Percentiles rank a stretch among this genome's conserved stretches.
phyloP scores from a whole-genome alignment of 2,329 filamentous ascomycete genomes.

The Gnomoniopsis smithogilvyi region DNA sequence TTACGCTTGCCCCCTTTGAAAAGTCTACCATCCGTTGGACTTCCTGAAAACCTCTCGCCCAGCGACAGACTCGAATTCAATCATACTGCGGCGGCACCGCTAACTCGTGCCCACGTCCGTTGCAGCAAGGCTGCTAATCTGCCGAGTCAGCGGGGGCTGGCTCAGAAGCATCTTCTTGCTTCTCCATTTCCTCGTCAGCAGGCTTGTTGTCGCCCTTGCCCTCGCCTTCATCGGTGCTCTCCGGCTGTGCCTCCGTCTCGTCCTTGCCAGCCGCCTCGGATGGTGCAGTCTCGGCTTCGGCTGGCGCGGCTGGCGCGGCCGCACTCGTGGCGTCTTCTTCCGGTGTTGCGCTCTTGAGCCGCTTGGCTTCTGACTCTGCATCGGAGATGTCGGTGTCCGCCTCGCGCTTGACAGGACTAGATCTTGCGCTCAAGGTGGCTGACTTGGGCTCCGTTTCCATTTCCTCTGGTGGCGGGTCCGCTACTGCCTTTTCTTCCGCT shows the following conservation, averaged over 20 bases:
- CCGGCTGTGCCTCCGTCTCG: conserved; percentile 18
- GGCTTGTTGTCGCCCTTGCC: background rate
- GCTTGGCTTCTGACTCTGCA: conserved; percentile 39
- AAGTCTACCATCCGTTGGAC: too few relatives aligned
- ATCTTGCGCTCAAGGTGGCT: conserved; percentile 6
- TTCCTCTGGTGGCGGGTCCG: background rate
- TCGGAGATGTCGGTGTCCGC: conserved; percentile 43
- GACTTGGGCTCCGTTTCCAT: background rate
- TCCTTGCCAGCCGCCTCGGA: conserved; percentile 15
- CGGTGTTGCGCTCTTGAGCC: conserved; percentile 42
- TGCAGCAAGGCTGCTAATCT: too few relatives aligned
- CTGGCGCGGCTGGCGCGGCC: conserved; percentile 10
- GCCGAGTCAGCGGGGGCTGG: too few relatives aligned
- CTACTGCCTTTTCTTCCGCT: conserved; percentile 11
- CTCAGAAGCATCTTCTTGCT: background rate
- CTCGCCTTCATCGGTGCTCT: background rate
- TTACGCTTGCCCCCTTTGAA: too few relatives aligned
- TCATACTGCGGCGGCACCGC: too few relatives aligned
- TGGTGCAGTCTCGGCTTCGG: background rate
- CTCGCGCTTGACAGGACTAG: conserved; percentile 43
- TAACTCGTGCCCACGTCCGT: too few relatives aligned
- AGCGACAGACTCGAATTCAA: too few relatives aligned
- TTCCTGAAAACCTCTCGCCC: too few relatives aligned
- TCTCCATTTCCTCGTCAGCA: background rate
- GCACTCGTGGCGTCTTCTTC: conserved; percentile 16